Evolutionary conservation across 2,329 filamentous ascomycete species (phyloP).

Genomic region (Sporothrix sp.): DNA sequence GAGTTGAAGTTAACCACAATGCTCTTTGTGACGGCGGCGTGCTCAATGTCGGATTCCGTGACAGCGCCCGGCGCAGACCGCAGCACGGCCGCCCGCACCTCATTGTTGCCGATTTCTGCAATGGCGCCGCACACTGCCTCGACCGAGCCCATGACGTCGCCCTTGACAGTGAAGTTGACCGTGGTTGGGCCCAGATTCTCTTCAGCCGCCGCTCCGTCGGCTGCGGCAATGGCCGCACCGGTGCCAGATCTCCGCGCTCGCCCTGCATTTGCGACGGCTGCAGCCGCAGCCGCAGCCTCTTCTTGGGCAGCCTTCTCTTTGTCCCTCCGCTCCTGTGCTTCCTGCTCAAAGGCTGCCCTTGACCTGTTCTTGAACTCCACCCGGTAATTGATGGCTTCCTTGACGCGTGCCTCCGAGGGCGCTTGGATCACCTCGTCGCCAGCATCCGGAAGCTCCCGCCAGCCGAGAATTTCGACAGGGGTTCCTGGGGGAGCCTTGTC

Average conservation of each 20-base stretch:
- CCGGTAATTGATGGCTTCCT: constrained; percentile 67
- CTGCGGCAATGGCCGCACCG: constrained; percentile 25
- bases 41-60: constrained; percentile 79
- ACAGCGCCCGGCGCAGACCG: constrained; percentile 69
- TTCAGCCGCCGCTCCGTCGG: constrained; percentile 24
- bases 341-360: constrained; percentile 71
- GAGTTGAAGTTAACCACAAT: constrained; percentile 83
- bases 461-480: constrained; percentile 89
- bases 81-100: constrained; percentile 69
- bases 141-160: constrained; percentile 85
- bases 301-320: constrained; percentile 41
- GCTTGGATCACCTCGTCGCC: constrained; percentile 85
- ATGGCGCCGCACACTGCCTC: constrained; percentile 79
- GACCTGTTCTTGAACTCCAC: constrained; percentile 60
- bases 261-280: constrained; percentile 27
- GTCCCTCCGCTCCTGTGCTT: constrained; percentile 56
- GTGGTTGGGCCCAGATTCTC: constrained; percentile 14
- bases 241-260: constrained; percentile 23
- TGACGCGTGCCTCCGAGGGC: constrained; percentile 65
- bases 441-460: constrained; percentile 71
- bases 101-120: constrained; percentile 69
- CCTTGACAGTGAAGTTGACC: constrained; percentile 81
- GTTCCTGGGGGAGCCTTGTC: constrained; percentile 72
- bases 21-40: constrained; percentile 67
- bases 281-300: constrained; percentile 32